Conservation (phyloP, 2,329 filamentous ascomycete genomes). For the Colletotrichum cuscutae region DNA sequence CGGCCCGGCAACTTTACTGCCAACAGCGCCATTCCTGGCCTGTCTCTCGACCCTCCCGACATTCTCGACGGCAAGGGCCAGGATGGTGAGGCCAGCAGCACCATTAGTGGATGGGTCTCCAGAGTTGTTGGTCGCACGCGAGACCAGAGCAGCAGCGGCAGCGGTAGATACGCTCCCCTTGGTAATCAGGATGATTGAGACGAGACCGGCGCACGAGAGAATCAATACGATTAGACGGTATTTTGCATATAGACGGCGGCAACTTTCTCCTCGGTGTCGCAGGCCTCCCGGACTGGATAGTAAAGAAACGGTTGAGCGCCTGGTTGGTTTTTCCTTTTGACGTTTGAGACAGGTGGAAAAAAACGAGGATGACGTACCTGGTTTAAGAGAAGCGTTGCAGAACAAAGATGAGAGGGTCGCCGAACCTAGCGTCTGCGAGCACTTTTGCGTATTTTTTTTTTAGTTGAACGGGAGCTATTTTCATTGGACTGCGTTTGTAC, state of each 20-base stretch:
- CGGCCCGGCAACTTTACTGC: constrained; percentile 61
- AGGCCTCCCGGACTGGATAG: constrained; percentile 14
- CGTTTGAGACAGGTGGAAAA: neutral
- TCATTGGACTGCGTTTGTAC: constrained; percentile 12
- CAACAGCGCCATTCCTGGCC: constrained; percentile 78
- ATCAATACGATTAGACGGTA: constrained; percentile 28
- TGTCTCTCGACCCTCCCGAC: constrained; percentile 83
- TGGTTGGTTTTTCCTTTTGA: neutral
- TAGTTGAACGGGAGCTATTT: neutral
- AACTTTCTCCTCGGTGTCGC: constrained; percentile 12
- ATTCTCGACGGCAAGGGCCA: constrained; percentile 61
- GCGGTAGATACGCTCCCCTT: constrained; percentile 47
- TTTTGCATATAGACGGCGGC: constrained; percentile 52
- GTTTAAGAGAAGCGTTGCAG: constrained; percentile 16
- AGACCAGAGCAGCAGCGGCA: constrained; percentile 49
- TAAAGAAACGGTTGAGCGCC: constrained; percentile 14
- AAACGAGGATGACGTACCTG: constrained; percentile 1
- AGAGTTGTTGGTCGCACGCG: constrained; percentile 52
- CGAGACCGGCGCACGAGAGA: constrained; percentile 5
- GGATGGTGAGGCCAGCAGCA: constrained; percentile 51
- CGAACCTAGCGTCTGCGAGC: neutral
- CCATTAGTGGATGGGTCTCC: constrained; percentile 60
- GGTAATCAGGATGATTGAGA: constrained; percentile 51
- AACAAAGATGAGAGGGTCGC: constrained; percentile 1
- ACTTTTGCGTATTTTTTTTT: neutral